A percentile compares a stretch with the other conserved stretches of the same genome.
These are phyloP conservation scores for Thinopyrum elongatum DNA, from an alignment of 176 grass and related monocot species.

Conservation along the genomic window DNA sequence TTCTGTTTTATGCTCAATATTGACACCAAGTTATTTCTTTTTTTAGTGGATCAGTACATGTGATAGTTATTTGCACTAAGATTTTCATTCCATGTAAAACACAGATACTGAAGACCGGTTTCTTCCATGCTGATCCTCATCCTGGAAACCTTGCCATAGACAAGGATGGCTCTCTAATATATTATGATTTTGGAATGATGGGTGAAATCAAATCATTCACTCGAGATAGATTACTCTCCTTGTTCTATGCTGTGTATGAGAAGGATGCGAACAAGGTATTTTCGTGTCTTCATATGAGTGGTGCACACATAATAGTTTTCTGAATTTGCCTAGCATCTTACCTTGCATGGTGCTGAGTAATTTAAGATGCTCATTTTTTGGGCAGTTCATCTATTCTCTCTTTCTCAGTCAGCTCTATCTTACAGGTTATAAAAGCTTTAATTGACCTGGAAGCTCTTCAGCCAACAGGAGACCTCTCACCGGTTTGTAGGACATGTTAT, in stretches of 20 bases:
- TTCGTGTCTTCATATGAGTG: slow-evolving; percentile 5
- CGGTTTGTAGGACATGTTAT: slow-evolving; percentile 55
- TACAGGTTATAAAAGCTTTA: slow-evolving; percentile 87
- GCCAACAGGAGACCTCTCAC: slow-evolving; percentile 88
- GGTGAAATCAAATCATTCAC: slow-evolving; percentile 98
- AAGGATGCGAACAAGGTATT: slow-evolving; percentile 96
- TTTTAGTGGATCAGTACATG: background rate
- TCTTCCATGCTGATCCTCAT: slow-evolving; percentile 98
- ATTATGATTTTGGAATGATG: slow-evolving; percentile 99
- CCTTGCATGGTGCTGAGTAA: background rate
- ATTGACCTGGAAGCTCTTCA: slow-evolving; percentile 94
- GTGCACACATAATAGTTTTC: background rate
- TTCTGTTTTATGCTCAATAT: background rate
- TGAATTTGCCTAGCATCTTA: background rate
- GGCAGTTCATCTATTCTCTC: background rate
- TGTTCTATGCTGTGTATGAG: slow-evolving; percentile 97
- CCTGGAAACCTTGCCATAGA: slow-evolving; percentile 97
- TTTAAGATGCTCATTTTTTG: slow-evolving; percentile 16
- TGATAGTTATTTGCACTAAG: slow-evolving; percentile 22
- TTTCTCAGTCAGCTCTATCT: slow-evolving; percentile 14
- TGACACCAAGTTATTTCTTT: slow-evolving; percentile 4
- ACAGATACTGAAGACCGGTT: slow-evolving; percentile 93
- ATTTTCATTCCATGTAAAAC: slow-evolving; percentile 31
- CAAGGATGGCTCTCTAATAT: slow-evolving; percentile 81
- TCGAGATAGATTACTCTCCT: slow-evolving; percentile 80